These are phyloP conservation scores for Tetrahymena borealis DNA, from an alignment of 73 alveolate genomes.

Conservation along the genomic window DNA sequence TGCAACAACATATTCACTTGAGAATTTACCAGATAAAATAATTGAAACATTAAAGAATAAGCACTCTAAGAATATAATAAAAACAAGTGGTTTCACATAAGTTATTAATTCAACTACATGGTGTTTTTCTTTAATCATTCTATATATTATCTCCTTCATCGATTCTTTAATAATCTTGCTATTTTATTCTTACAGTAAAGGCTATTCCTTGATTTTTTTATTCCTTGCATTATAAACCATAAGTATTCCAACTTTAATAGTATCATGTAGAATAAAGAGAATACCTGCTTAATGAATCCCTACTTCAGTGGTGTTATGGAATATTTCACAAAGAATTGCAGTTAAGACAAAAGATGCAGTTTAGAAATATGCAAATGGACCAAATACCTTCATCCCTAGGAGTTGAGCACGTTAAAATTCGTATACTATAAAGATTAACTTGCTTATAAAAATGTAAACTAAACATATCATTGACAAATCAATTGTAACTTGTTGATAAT, in stretches of 20 bases:
- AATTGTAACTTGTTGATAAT: neutral
- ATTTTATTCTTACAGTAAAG: neutral
- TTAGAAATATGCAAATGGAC: neutral
- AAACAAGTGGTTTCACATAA: neutral
- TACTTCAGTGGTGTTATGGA: neutral
- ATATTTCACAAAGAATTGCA: neutral
- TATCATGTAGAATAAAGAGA: neutral
- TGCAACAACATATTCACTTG: neutral
- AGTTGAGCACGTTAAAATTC: neutral
- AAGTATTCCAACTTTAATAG: neutral
- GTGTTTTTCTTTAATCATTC: neutral
- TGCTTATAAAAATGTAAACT: neutral
- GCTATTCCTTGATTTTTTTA: neutral
- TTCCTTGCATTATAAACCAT: neutral
- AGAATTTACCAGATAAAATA: neutral
- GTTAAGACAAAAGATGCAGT: neutral
- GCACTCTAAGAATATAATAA: neutral
- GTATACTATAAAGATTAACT: neutral
- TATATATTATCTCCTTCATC: neutral
- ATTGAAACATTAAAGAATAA: neutral
- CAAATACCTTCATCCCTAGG: neutral
- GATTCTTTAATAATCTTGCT: neutral
- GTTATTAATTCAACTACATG: neutral
- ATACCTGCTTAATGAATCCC: neutral
- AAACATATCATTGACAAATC: neutral